phyloP scores from a whole-genome alignment of 495 filamentous ascomycete genomes.

The Coniosporium apollinis region DNA sequence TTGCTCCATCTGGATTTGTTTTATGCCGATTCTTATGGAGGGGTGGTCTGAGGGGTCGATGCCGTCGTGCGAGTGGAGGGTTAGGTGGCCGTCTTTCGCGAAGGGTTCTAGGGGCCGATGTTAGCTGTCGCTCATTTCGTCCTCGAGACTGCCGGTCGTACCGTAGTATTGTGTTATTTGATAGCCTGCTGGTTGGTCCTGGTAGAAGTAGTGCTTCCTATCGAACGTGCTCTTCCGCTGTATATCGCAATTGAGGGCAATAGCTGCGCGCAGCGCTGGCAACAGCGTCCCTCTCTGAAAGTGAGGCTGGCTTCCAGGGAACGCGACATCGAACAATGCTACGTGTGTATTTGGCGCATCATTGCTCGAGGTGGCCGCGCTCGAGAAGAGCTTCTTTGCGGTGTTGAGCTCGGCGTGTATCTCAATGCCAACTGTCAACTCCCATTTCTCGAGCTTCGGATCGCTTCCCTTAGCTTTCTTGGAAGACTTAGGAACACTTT shows the following conservation, averaged over 20 bases:
- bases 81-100: conserved; percentile 56
- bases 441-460: conserved; percentile 39
- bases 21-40: conserved; percentile 53
- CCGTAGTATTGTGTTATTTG: conserved; percentile 93
- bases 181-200: conserved; percentile 90
- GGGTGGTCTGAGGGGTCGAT: conserved; percentile 44
- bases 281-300: conserved; percentile 75
- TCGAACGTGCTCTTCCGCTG: conserved; percentile 68
- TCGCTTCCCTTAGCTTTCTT: conserved; percentile 11
- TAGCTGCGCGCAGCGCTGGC: conserved; percentile 73
- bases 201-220: conserved; percentile 97
- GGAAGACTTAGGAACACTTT: background rate
- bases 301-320: conserved; percentile 73
- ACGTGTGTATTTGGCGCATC: conserved; percentile 71
- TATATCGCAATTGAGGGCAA: conserved; percentile 68
- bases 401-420: conserved; percentile 95
- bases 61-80: conserved; percentile 58
- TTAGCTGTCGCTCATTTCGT: too few relatives aligned
- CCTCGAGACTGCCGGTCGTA: too few relatives aligned
- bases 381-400: conserved; percentile 65
- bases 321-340: conserved; percentile 72
- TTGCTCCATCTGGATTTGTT: conserved; percentile 92
- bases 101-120: conserved; percentile 53
- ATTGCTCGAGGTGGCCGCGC: conserved; percentile 51
- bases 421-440: conserved; percentile 87